These are phyloP conservation scores for Mortierella sp. DNA, from an alignment of 371 early-diverging fungal genomes.

Conservation along the genomic window DNA sequence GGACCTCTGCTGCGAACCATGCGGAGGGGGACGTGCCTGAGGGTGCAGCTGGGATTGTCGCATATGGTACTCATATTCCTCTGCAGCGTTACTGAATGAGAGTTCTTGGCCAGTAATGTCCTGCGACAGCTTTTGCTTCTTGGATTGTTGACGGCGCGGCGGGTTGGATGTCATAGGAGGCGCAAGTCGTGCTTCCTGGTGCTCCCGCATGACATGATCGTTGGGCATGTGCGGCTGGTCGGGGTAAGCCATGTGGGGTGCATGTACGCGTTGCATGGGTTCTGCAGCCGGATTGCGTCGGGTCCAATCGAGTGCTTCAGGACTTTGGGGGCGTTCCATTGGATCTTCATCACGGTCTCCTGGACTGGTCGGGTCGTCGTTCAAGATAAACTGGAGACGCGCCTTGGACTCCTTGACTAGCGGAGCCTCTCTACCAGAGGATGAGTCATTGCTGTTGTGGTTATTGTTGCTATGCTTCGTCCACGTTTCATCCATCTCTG, in stretches of 20 bases:
- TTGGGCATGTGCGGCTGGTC: constrained; percentile 8
- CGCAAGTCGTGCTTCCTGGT: neutral
- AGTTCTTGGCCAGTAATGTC: constrained; percentile 21
- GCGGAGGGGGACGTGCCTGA: constrained; percentile 9
- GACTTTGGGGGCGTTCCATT: constrained; percentile 14
- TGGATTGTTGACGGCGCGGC: constrained; percentile 25
- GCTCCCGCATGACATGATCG: constrained; percentile 16
- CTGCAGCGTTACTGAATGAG: neutral
- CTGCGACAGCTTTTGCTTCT: constrained; percentile 40
- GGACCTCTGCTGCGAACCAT: constrained; percentile 16
- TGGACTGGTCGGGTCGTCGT: constrained; percentile 37
- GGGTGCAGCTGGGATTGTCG: constrained; percentile 32
- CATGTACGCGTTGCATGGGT: neutral
- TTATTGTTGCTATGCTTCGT: neutral
- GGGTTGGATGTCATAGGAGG: neutral
- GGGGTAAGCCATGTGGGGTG: constrained; percentile 6
- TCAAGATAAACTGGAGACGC: constrained; percentile 48
- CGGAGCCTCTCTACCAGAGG: constrained; percentile 10
- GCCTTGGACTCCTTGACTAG: constrained; percentile 34
- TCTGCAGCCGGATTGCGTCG: constrained; percentile 3
- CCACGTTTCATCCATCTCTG: constrained; percentile 14
- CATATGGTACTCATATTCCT: constrained; percentile 33
- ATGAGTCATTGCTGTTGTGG: constrained; percentile 1
- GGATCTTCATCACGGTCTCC: constrained; percentile 15
- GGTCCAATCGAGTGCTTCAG: constrained; percentile 9